Percentiles rank a stretch among this genome's conserved stretches.
Evolutionary conservation across 176 grass and related monocot species (phyloP).

Genomic region (Neostapfia colusana): DNA sequence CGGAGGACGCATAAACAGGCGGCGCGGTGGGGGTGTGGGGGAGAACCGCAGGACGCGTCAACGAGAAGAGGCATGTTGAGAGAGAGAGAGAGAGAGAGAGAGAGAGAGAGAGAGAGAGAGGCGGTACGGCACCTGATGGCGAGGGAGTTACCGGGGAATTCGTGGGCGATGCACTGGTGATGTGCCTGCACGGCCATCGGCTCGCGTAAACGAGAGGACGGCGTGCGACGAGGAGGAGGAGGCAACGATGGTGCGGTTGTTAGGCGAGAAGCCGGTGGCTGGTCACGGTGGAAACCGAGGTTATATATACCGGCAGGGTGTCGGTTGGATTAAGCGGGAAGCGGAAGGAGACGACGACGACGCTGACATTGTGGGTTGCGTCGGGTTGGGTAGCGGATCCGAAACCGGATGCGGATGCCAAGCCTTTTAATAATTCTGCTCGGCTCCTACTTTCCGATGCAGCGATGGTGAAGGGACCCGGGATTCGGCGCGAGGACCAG

Average conservation of each 20-base stretch:
- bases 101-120: not conserved
- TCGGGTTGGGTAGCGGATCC: not conserved
- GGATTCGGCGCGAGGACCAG: not conserved
- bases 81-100: not conserved
- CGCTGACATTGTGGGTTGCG: too few relatives aligned
- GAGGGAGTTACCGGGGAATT: slow-evolving; percentile 42
- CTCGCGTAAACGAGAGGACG: not conserved
- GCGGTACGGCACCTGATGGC: slow-evolving; percentile 8
- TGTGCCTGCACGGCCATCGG: slow-evolving; percentile 53
- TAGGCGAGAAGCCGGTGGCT: not conserved
- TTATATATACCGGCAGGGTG: not conserved
- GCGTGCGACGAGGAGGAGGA: not conserved
- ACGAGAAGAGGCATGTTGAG: too few relatives aligned
- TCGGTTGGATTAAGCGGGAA: not conserved
- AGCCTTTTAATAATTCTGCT: not conserved
- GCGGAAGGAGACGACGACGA: not conserved
- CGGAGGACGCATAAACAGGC: slow-evolving; percentile 14
- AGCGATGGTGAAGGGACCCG: not conserved
- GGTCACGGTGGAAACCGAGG: not conserved
- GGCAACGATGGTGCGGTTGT: not conserved
- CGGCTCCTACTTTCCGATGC: not conserved
- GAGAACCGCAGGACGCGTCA: not conserved
- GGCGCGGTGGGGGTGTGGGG: not conserved
- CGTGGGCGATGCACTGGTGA: slow-evolving; percentile 24
- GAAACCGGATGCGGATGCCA: not conserved